Conservation (phyloP, 371 early-diverging fungal species). For the Dinochytrium kinnereticum region DNA sequence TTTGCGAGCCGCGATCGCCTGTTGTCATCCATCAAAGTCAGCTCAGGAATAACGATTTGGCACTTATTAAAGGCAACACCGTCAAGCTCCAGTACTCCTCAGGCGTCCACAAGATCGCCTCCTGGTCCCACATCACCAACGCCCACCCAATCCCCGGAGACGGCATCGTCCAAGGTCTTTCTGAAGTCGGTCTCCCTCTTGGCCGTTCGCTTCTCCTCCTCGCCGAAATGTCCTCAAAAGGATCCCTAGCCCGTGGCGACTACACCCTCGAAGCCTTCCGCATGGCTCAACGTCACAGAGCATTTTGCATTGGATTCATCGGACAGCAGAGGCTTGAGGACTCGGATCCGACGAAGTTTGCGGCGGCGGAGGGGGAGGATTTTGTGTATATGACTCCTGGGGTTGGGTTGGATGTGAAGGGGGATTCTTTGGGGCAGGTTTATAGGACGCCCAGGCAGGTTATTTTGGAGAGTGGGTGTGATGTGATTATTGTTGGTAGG, state of each 20-base stretch:
- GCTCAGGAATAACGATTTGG: too few relatives aligned
- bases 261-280: slow-evolving; percentile 87
- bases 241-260: slow-evolving; percentile 74
- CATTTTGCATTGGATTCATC: slow-evolving; percentile 95
- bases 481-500: slow-evolving; percentile 96
- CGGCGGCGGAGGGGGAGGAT: slow-evolving; percentile 72
- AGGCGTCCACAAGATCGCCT: slow-evolving; percentile 90
- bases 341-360: slow-evolving; percentile 28
- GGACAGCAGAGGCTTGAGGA: slow-evolving; percentile 65
- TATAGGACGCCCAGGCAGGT: slow-evolving; percentile 91
- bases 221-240: slow-evolving; percentile 95
- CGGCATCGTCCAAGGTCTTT: slow-evolving; percentile 90
- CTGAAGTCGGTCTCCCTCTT: slow-evolving; percentile 81
- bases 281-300: slow-evolving; percentile 83
- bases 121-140: slow-evolving; percentile 95
- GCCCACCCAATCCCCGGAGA: slow-evolving; percentile 94
- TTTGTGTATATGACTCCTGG: slow-evolving; percentile 95
- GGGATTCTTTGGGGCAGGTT: slow-evolving; percentile 92
- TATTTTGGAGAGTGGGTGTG: slow-evolving; percentile 81
- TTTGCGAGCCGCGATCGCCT: not conserved
- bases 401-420: slow-evolving; percentile 77
- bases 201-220: slow-evolving; percentile 84
- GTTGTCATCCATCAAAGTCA: not conserved
- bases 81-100: slow-evolving; percentile 90
- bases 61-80: slow-evolving; percentile 94